Conservation (phyloP, 257 asterid genomes). For the Gynochthodes officinalis region DNA sequence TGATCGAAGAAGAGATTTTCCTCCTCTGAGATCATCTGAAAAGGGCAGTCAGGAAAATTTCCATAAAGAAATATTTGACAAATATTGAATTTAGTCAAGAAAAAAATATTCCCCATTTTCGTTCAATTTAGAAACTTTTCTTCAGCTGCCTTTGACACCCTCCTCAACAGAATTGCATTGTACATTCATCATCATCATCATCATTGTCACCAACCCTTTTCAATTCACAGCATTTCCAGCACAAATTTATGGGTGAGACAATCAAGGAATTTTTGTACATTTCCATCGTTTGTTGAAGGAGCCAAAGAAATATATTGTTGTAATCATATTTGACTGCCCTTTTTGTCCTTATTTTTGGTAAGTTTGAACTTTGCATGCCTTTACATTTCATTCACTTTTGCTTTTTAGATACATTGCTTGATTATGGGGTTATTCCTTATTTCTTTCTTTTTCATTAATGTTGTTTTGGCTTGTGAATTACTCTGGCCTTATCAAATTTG, state of each 20-base stretch:
- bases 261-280: conserved; percentile 7
- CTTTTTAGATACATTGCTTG: conserved; percentile 30
- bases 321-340: conserved; percentile 33
- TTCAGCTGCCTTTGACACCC: conserved; percentile 26
- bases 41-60: conserved; percentile 57
- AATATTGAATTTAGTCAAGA: not conserved
- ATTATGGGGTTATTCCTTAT: conserved; percentile 32
- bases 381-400: conserved; percentile 26
- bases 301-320: conserved; percentile 12
- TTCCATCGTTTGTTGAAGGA: not conserved
- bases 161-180: not conserved
- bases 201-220: conserved; percentile 18
- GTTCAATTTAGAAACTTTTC: not conserved
- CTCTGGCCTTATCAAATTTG: conserved; percentile 19
- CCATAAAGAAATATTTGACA: not conserved
- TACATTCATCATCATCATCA: conserved; percentile 11
- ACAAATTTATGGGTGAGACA: not conserved
- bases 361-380: conserved; percentile 29
- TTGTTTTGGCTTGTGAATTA: conserved; percentile 21
- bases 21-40: conserved; percentile 86
- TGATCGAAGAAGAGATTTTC: conserved; percentile 78
- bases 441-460: conserved; percentile 4
- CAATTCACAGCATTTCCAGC: not conserved
- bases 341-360: conserved; percentile 30
- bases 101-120: too few species aligned